Evolutionary conservation across 176 grass and related monocot genomes (phyloP), one percentile per base, ranked within the genome.

Genomic region (Phragmites australis): DNA sequence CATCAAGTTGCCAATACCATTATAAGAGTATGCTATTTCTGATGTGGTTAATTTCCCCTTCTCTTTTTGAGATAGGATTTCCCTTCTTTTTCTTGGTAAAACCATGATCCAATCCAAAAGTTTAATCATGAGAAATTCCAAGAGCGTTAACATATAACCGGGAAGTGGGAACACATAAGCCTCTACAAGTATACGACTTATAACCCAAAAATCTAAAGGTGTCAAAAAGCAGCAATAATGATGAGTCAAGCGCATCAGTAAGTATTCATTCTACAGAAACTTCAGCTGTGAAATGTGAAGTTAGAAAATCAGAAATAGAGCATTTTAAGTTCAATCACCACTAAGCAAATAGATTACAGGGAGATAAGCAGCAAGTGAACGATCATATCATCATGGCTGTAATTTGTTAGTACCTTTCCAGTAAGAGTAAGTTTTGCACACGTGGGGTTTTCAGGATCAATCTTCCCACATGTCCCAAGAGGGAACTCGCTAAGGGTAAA

Each of bases 381-480:
- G 13, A 11, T 68, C 67, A 73, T 72, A 47, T 29, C 61, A 53
- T 76, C 6, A 80, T 42, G 40, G 10, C 17, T 69, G 39, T 40
- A 75, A 53, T 34, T 60, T 49, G 0, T 72, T 59, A 23, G 3
- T 89, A 94, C 96, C 90, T 98, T 98, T 23, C 92, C 96, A 10
- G 86, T 87, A 78, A 98, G 92, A 31, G 96, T 98, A 79, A 98
- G 92, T 77, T 98, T 98, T 74, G 96, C 86, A 85, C 92, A 98
- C 59, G 90, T 91, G 49, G 96, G 96, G 65, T 98, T 98, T 84
- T 98, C 96, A 83, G 90, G 96, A 83, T 98, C 95, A 31, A 79
- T 84, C 67, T 81, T 82, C 46, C 81, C 92, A 75, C 96, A 98
- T 9, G 92, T 93, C 29, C 88, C 96, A 30, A 98, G 83, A 83